A percentile compares a stretch with the other conserved stretches of the same genome.
phyloP scores from a whole-genome alignment of 139 green algal species.

The Coelastrella sp. region DNA sequence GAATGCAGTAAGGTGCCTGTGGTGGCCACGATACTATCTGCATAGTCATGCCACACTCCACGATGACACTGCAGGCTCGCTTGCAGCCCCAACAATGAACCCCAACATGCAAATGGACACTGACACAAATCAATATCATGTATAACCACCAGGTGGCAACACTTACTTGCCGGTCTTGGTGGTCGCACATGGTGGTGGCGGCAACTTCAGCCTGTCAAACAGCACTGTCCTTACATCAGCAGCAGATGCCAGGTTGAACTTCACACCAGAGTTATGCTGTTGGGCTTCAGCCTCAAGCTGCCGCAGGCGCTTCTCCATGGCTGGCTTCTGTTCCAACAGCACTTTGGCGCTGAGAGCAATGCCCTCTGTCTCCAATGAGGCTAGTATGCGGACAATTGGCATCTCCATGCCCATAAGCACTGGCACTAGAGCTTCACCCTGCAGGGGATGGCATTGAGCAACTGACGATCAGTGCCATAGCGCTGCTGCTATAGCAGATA shows the following conservation, averaged over 20 bases:
- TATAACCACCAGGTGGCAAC: too few species aligned
- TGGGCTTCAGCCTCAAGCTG: slow-evolving; percentile 57
- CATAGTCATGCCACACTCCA: too few species aligned
- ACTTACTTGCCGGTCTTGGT: neutral
- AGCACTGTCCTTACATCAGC: slow-evolving; percentile 72
- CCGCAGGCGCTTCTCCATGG: slow-evolving; percentile 65
- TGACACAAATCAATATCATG: neutral
- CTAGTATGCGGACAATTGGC: slow-evolving; percentile 81
- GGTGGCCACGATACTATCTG: too few species aligned
- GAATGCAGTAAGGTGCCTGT: too few species aligned
- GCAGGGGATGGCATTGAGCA: neutral
- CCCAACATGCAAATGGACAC: too few species aligned
- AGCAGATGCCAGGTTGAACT: slow-evolving; percentile 44
- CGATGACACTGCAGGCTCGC: too few species aligned
- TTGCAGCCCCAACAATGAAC: neutral
- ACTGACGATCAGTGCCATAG: too few species aligned
- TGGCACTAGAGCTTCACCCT: slow-evolving; percentile 57
- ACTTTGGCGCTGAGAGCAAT: slow-evolving; percentile 65
- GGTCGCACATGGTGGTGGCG: slow-evolving; percentile 64
- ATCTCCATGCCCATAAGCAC: slow-evolving; percentile 75
- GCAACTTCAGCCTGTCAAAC: slow-evolving; percentile 73
- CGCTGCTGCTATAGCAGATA: too few species aligned
- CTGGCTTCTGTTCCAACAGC: slow-evolving; percentile 56
- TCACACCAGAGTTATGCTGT: neutral
- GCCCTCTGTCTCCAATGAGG: slow-evolving; percentile 74